Conservation (phyloP, 2,329 filamentous ascomycete species). For the Dactylonectria macrodidyma region DNA sequence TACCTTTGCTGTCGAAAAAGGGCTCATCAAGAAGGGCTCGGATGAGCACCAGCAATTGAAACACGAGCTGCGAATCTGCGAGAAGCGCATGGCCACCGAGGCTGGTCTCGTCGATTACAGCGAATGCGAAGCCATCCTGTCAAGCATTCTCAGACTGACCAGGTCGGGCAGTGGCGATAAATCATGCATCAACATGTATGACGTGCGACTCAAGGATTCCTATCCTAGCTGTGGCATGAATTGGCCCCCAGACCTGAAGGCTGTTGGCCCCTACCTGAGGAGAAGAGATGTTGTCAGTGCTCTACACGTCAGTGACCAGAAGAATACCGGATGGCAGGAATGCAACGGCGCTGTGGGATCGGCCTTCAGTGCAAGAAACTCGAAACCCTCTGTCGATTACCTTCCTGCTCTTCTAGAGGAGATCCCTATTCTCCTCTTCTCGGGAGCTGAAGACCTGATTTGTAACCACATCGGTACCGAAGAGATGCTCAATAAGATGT, state of each 20-base stretch:
- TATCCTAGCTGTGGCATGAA: conserved; percentile 95
- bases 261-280: conserved; percentile 88
- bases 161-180: conserved; percentile 66
- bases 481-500: conserved; percentile 88
- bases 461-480: conserved; percentile 98
- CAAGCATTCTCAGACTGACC: conserved; percentile 79
- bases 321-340: conserved; percentile 91
- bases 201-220: conserved; percentile 86
- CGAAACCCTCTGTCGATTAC: conserved; percentile 79
- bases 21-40: conserved; percentile 78
- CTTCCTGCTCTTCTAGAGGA: conserved; percentile 85
- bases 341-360: conserved; percentile 85
- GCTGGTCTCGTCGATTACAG: conserved; percentile 72
- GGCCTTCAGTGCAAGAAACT: conserved; percentile 79
- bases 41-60: conserved; percentile 77
- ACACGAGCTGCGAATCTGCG: conserved; percentile 77
- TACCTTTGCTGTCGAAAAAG: conserved; percentile 83
- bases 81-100: conserved; percentile 68
- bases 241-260: conserved; percentile 90
- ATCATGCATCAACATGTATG: conserved; percentile 95
- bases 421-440: conserved; percentile 88
- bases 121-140: conserved; percentile 84
- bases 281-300: conserved; percentile 84
- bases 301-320: conserved; percentile 85
- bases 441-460: conserved; percentile 93